Evolutionary conservation across 2,329 filamentous ascomycete species (phyloP).

Genomic region (Cladosporium velox): DNA sequence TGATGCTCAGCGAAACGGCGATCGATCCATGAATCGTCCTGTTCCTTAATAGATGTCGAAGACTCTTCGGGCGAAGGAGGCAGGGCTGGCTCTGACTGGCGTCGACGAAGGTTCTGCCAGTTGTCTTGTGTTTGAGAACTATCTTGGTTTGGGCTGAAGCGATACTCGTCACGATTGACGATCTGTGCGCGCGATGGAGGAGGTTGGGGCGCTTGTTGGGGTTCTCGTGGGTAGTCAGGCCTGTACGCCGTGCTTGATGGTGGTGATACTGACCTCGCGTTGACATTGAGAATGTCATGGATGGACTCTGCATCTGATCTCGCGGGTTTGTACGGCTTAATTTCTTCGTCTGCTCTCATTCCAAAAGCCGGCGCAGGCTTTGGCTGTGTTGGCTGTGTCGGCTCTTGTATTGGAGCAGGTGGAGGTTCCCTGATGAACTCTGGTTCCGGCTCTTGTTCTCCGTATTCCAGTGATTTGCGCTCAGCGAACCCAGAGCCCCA

Average conservation of each 20-base stretch:
- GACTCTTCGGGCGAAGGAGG: slow-evolving; percentile 1
- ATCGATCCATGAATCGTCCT: slow-evolving; percentile 27
- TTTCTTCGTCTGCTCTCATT: background rate
- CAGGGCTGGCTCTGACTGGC: slow-evolving; percentile 14
- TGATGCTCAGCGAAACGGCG: slow-evolving; percentile 25
- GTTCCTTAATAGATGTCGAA: background rate
- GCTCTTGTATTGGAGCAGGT: background rate
- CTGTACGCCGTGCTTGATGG: background rate
- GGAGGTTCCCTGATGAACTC: background rate
- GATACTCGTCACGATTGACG: background rate
- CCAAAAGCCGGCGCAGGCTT: background rate
- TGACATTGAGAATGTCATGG: slow-evolving; percentile 1
- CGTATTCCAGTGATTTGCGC: slow-evolving; percentile 13
- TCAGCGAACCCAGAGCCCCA: slow-evolving; percentile 11
- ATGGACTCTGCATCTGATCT: slow-evolving; percentile 6
- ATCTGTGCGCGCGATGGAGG: slow-evolving; percentile 3
- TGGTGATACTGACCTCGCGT: background rate
- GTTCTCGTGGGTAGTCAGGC: slow-evolving; percentile 5
- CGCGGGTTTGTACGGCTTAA: background rate
- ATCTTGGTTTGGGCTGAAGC: slow-evolving; percentile 2
- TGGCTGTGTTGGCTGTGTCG: background rate
- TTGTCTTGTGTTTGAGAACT: slow-evolving; percentile 17
- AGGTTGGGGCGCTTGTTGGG: background rate
- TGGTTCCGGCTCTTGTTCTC: background rate
- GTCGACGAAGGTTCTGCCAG: slow-evolving; percentile 33